These are phyloP conservation scores for Parasarocladium wereldwijsianum DNA, from an alignment of 2,329 filamentous ascomycete genomes.

Conservation along the genomic window DNA sequence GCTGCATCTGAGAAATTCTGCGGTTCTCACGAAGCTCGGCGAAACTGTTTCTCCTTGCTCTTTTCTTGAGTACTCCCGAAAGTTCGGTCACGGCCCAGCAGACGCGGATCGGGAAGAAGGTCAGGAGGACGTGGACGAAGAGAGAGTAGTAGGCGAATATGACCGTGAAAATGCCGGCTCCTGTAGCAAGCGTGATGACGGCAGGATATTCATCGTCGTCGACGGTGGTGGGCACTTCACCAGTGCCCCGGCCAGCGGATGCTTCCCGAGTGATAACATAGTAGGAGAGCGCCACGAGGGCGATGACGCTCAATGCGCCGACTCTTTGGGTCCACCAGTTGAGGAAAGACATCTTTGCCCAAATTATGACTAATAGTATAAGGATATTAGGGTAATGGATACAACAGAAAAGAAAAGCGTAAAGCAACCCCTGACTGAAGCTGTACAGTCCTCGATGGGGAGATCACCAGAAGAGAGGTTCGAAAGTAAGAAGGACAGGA, in stretches of 20 bases:
- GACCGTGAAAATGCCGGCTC: conserved; percentile 34
- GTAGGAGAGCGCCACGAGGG: conserved; percentile 32
- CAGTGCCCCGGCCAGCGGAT: conserved; percentile 23
- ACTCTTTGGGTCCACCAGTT: conserved; percentile 37
- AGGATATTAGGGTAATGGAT: too few species aligned
- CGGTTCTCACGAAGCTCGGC: too few species aligned
- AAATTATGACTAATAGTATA: too few species aligned
- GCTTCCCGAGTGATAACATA: conserved; percentile 39
- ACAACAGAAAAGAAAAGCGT: too few species aligned
- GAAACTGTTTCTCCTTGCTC: too few species aligned
- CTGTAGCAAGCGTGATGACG: conserved; percentile 17
- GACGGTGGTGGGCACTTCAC: conserved; percentile 26
- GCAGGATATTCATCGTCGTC: conserved; percentile 16
- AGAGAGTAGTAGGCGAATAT: conserved; percentile 51
- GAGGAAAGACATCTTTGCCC: conserved; percentile 34
- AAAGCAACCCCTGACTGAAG: too few species aligned
- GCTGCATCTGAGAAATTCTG: neutral
- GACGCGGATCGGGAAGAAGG: conserved; percentile 46
- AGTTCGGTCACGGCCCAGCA: conserved; percentile 47
- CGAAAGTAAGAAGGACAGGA: too few species aligned
- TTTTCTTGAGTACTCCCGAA: conserved; percentile 28
- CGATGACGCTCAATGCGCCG: conserved; percentile 39
- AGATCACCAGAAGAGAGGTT: too few species aligned
- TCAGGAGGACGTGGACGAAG: conserved; percentile 48
- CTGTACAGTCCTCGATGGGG: too few species aligned